These are phyloP conservation scores for Fonsecaea erecta DNA, from an alignment of 2,329 filamentous ascomycete genomes.

Conservation along the genomic window DNA sequence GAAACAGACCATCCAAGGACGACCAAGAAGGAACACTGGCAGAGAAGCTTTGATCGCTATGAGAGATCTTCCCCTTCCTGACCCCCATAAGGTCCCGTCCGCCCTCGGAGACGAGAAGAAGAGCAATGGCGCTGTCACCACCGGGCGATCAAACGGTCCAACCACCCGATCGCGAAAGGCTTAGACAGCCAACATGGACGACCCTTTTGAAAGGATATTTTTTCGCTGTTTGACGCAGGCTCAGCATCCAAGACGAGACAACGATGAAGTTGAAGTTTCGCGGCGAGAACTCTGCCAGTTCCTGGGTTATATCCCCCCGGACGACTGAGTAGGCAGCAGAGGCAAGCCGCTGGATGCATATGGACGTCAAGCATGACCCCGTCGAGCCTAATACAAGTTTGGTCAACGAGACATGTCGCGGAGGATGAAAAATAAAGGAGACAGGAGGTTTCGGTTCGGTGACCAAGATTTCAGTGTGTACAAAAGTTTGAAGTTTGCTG, in stretches of 20 bases:
- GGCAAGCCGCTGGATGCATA: background rate
- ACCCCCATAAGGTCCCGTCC: conserved; percentile 31
- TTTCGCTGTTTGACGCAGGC: conserved; percentile 12
- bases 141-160: conserved; percentile 48
- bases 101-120: conserved; percentile 32
- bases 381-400: background rate
- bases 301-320: background rate
- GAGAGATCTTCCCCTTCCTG: conserved; percentile 69
- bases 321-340: background rate
- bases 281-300: background rate
- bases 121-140: conserved; percentile 44
- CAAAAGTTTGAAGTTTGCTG: background rate
- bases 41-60: conserved; percentile 87
- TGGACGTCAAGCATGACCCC: background rate
- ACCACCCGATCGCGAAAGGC: conserved; percentile 55
- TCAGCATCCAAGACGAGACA: conserved; percentile 1
- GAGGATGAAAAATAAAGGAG: background rate
- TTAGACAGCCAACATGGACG: conserved; percentile 39
- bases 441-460: background rate
- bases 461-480: background rate
- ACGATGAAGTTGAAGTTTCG: conserved; percentile 1
- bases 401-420: background rate
- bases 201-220: conserved; percentile 23
- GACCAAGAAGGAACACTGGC: conserved; percentile 63
- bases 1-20: conserved; percentile 61